Evolutionary conservation across 192 early-diverging fungal genomes (phyloP).

Genomic region (Lobosporangium transversale): DNA sequence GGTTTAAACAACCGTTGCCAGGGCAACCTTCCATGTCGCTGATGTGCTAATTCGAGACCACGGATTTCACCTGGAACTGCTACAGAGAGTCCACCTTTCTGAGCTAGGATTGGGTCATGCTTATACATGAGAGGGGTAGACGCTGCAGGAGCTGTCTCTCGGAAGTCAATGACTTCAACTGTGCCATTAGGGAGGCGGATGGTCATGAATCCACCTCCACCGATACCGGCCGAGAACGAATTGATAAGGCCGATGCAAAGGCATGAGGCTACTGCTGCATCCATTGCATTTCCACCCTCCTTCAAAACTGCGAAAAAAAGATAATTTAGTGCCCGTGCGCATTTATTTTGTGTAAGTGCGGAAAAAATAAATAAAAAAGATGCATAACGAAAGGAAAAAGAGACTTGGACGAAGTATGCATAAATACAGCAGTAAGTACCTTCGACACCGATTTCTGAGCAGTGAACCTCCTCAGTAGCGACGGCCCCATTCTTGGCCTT

Average conservation of each 20-base stretch:
- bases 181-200: conserved; percentile 71
- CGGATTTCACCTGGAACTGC: conserved; percentile 91
- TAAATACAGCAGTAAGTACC: too few species aligned
- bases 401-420: neutral
- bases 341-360: too few species aligned
- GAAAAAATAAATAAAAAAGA: too few species aligned
- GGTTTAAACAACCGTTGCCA: conserved; percentile 85
- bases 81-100: conserved; percentile 74
- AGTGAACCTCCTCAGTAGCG: conserved; percentile 73
- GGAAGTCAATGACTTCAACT: conserved; percentile 84
- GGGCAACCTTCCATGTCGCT: conserved; percentile 79
- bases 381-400: neutral
- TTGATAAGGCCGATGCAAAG: conserved; percentile 90
- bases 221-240: conserved; percentile 90
- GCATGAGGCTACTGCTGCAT: conserved; percentile 87
- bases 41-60: conserved; percentile 86
- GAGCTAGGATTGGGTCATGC: conserved; percentile 72
- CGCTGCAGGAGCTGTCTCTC: conserved; percentile 84
- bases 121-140: conserved; percentile 82
- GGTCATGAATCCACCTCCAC: conserved; percentile 95
- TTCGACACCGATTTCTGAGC: conserved; percentile 74
- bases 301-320: conserved; percentile 64
- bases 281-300: conserved; percentile 89
- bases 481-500: conserved; percentile 69
- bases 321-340: too few species aligned